Conservation (phyloP, 306 rosid species). For the Delonix regia region DNA sequence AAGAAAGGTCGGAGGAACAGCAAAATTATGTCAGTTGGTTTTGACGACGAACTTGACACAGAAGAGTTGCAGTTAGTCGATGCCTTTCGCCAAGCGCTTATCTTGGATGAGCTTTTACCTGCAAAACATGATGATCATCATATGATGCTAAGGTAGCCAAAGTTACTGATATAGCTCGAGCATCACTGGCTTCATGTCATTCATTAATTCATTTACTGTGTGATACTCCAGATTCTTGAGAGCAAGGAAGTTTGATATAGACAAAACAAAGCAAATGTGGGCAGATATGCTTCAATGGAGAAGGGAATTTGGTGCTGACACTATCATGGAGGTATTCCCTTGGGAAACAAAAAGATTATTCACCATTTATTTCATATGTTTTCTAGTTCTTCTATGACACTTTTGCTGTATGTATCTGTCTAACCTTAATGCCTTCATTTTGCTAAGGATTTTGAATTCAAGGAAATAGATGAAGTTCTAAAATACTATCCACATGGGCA, state of each 20-base stretch:
- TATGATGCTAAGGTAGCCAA: slow-evolving; percentile 79
- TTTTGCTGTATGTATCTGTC: slow-evolving; percentile 25
- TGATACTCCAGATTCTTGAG: slow-evolving; percentile 65
- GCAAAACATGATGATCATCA: slow-evolving; percentile 84
- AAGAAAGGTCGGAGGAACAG: slow-evolving; percentile 78
- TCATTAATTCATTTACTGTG: background rate
- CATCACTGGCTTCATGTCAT: background rate
- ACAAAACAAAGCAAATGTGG: slow-evolving; percentile 99
- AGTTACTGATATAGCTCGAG: background rate
- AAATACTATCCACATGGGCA: slow-evolving; percentile 96
- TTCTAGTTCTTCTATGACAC: background rate
- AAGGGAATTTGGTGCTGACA: slow-evolving; percentile 87
- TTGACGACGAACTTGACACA: slow-evolving; percentile 66
- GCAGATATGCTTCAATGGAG: slow-evolving; percentile 97
- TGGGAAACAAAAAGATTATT: background rate
- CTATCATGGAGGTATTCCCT: slow-evolving; percentile 78
- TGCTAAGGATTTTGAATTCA: slow-evolving; percentile 78
- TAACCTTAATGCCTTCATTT: slow-evolving; percentile 33
- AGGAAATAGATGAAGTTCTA: slow-evolving; percentile 73
- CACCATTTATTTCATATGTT: background rate
- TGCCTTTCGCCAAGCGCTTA: slow-evolving; percentile 85
- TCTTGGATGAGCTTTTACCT: slow-evolving; percentile 85
- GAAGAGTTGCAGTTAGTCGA: slow-evolving; percentile 82
- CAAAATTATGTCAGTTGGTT: slow-evolving; percentile 68
- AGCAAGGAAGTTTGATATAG: slow-evolving; percentile 92